A percentile compares a stretch with the other conserved stretches of the same genome.
These are phyloP conservation scores for Lactifluus echinatus DNA, from an alignment of 768 basidiomycete genomes.

Conservation along the genomic window DNA sequence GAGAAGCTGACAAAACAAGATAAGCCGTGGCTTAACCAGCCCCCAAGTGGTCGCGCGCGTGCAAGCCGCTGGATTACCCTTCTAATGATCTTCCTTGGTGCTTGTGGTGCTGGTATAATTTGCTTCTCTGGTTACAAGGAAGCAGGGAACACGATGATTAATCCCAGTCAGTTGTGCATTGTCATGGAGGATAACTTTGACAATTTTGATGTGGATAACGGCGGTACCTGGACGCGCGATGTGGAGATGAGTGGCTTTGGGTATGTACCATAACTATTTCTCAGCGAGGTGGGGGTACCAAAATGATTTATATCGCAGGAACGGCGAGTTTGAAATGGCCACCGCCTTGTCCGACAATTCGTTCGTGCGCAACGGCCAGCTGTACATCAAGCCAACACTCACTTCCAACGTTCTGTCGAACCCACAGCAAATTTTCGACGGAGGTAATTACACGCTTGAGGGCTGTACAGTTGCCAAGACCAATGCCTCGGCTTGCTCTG, in stretches of 20 bases:
- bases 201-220: conserved; percentile 32
- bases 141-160: conserved; percentile 31
- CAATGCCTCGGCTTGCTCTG: conserved; percentile 40
- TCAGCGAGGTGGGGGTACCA: not conserved
- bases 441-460: conserved; percentile 30
- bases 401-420: conserved; percentile 41
- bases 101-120: conserved; percentile 34
- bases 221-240: conserved; percentile 37
- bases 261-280: conserved; percentile 19
- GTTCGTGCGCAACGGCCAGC: conserved; percentile 39
- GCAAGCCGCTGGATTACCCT: conserved; percentile 46
- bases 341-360: conserved; percentile 33
- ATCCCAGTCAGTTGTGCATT: conserved; percentile 31
- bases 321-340: conserved; percentile 52
- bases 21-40: conserved; percentile 39
- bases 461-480: conserved; percentile 29
- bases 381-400: conserved; percentile 54
- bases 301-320: conserved; percentile 16
- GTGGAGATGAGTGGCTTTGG: conserved; percentile 49
- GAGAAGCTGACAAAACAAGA: conserved; percentile 41
- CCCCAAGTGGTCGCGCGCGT: conserved; percentile 35
- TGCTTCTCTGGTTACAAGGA: conserved; percentile 36
- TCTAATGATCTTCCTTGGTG: conserved; percentile 34
- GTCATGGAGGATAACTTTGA: conserved; percentile 45
- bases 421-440: conserved; percentile 31